phyloP scores from a whole-genome alignment of 2,329 filamentous ascomycete species.

The Orbilia oligospora region DNA sequence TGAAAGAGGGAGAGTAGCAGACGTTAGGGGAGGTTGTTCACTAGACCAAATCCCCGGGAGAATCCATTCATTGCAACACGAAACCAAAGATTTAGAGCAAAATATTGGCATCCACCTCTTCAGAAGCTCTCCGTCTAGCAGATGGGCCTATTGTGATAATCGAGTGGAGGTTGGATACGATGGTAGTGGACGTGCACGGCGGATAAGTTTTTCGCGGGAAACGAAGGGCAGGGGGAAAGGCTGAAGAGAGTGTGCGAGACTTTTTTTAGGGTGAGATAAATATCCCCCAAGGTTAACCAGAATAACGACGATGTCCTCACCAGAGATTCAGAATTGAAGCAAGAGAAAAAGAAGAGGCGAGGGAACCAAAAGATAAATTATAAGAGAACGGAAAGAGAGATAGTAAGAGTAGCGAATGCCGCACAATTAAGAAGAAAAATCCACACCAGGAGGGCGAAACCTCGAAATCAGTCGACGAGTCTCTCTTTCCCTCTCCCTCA shows the following conservation, averaged over 20 bases:
- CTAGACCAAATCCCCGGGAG: conserved; percentile 42
- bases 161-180: conserved; percentile 10
- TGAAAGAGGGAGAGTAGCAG: not conserved
- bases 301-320: conserved; percentile 53
- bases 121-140: conserved; percentile 27
- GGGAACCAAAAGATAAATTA: conserved; percentile 28
- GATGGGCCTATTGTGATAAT: conserved; percentile 30
- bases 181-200: conserved; percentile 22
- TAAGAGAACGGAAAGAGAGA: conserved; percentile 9
- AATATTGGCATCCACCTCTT: conserved; percentile 52
- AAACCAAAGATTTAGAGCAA: conserved; percentile 27
- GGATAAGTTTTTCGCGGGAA: conserved; percentile 16
- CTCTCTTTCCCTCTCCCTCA: not conserved
- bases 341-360: conserved; percentile 32
- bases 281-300: conserved; percentile 32
- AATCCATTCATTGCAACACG: conserved; percentile 59
- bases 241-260: not conserved
- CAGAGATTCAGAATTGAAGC: conserved; percentile 11
- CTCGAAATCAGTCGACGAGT: conserved; percentile 11
- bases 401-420: conserved; percentile 20
- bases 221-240: conserved; percentile 20
- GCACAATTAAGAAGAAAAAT: conserved; percentile 43
- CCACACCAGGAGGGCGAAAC: conserved; percentile 31
- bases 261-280: conserved; percentile 47
- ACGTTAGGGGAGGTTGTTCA: conserved; percentile 54